Evolutionary conservation across 257 asterid species (phyloP).

Genomic region (Plantago major): DNA sequence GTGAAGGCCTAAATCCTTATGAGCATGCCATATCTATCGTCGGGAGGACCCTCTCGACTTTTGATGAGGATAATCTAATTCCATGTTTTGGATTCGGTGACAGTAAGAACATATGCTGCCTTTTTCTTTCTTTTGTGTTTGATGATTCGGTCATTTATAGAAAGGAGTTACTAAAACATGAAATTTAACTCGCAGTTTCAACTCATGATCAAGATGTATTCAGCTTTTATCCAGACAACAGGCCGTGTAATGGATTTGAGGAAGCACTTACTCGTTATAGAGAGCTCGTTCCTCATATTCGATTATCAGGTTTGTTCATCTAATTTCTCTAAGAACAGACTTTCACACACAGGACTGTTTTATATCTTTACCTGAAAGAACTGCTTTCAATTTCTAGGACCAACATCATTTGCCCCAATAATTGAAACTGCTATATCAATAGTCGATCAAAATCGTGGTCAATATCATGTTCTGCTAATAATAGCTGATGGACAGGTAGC

Average conservation of each 20-base stretch:
- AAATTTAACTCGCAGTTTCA: slow-evolving; percentile 39
- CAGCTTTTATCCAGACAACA: slow-evolving; percentile 58
- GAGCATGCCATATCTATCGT: slow-evolving; percentile 86
- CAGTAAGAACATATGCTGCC: slow-evolving; percentile 20
- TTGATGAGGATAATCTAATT: slow-evolving; percentile 84
- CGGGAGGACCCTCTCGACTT: slow-evolving; percentile 71
- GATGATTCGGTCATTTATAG: not conserved
- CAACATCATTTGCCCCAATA: slow-evolving; percentile 84
- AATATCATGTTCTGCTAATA: slow-evolving; percentile 76
- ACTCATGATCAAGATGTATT: slow-evolving; percentile 84
- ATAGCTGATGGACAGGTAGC: slow-evolving; percentile 93
- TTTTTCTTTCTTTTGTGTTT: not conserved
- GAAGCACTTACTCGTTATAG: slow-evolving; percentile 70
- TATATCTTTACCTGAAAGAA: not conserved
- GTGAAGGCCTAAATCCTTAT: slow-evolving; percentile 58
- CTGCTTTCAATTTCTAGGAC: slow-evolving; percentile 42
- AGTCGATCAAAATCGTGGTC: slow-evolving; percentile 82
- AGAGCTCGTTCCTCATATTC: slow-evolving; percentile 59
- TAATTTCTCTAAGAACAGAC: not conserved
- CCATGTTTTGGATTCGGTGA: slow-evolving; percentile 93
- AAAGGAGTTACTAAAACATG: not conserved
- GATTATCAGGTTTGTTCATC: slow-evolving; percentile 55
- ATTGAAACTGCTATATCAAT: slow-evolving; percentile 79
- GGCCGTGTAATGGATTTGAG: slow-evolving; percentile 74
- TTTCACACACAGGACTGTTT: not conserved